These are phyloP conservation scores for Daedaleopsis sinensis DNA, from an alignment of 768 basidiomycete species.

Conservation along the genomic window DNA sequence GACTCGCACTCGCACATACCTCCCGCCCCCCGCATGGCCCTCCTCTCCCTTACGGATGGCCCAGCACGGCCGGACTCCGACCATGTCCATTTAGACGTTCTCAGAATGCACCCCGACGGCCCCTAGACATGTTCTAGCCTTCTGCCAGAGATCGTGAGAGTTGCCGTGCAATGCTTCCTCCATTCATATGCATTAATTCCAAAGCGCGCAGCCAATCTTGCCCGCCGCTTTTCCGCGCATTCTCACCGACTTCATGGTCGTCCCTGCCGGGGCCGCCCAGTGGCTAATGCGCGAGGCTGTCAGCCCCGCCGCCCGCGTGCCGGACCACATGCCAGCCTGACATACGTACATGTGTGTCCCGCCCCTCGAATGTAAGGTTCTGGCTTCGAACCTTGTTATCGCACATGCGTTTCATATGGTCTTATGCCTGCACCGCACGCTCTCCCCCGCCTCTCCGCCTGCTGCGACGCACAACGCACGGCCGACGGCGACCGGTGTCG, in stretches of 20 bases:
- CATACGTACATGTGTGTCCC: neutral
- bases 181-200: too few species aligned
- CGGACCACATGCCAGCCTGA: neutral
- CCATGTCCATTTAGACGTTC: neutral
- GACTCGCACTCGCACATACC: neutral
- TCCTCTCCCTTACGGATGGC: neutral
- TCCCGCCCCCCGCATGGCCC: neutral
- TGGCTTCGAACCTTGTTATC: neutral
- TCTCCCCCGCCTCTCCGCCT: neutral
- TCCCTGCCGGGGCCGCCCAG: neutral
- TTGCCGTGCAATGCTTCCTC: neutral
- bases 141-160: neutral
- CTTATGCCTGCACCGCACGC: neutral
- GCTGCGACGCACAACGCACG: neutral
- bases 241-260: neutral
- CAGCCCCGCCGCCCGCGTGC: neutral
- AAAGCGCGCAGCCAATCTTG: neutral
- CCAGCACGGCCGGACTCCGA: neutral
- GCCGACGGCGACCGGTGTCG: neutral
- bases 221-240: neutral
- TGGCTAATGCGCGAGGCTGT: neutral
- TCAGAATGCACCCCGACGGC: neutral
- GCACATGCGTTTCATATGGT: neutral
- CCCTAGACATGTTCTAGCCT: conserved; percentile 5
- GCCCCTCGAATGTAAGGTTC: neutral